Evolutionary conservation across 2,329 filamentous ascomycete species (phyloP), one percentile per base, ranked within the genome.

Genomic region (Ophiostoma sp.): DNA sequence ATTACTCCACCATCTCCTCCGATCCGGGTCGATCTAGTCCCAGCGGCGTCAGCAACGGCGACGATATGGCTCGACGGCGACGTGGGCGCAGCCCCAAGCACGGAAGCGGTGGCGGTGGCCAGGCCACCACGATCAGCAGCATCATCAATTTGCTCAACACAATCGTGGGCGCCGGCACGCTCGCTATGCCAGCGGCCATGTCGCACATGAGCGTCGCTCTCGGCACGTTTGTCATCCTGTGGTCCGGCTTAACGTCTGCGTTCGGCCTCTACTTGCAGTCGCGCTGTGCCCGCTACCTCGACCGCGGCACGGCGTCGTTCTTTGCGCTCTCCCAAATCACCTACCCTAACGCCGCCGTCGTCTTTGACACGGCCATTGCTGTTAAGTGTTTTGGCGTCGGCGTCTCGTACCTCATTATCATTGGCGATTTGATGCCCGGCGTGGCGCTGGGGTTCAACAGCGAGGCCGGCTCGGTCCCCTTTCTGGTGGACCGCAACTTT

Each of bases 351-450:
- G 94, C 95, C 2, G 93, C 96, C 9, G 94, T 99, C 64, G 87
- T 98, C 63, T 99, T 99, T 81, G 96, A 99, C 83, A 91, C 92
- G 7, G 96, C 96, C 6, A 99, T 99, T 80, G 94, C 95, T 15
- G 90, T 99, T 80, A 99, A 99, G 82, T 99, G 96, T 82, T 99
- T 99, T 80, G 96, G 96, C 50, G 96, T 99, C 11, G 96, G 93
- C 28, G 93, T 98, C 74, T 98, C 94, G 78, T 99, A 99, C 83
- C 89, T 99, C 78, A 99, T 99, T 79, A 98, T 99, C 79, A 98
- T 99, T 78, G 96, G 96, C 69, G 96, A 99, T 81, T 85, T 99
- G 75, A 99, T 99, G 96, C 96, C 96, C 0, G 95, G 94, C 52
- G 96, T 99, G 11, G 90, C 96, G 31, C 84, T 90, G 75, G 96